Evolutionary conservation across 1,284 basidiomycete genomes (phyloP), one percentile per base, ranked within the genome.

Genomic region (Ustilago esculenta): DNA sequence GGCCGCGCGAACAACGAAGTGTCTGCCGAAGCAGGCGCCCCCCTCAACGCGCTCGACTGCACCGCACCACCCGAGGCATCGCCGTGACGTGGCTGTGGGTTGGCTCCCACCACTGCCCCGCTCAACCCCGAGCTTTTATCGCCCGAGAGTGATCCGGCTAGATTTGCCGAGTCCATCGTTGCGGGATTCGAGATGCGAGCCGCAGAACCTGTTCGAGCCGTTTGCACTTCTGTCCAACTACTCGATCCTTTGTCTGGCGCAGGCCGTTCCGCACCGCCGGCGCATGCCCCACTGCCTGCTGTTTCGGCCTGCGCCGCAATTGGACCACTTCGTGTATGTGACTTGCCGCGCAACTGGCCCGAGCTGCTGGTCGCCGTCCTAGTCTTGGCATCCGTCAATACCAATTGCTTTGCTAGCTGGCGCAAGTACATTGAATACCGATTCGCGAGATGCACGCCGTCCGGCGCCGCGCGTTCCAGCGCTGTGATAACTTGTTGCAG

Each of bases 401-500:
- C 60, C 30, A 71, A 42, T n/a, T 71, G 68, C 44, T 71, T 71
- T 14, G 68, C 68, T 14, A 71, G 37, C 34, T 65, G 63, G 8
- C 68, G 63, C 42, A 71, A 36, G 20, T 71, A 71, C 54, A 63
- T 67, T 30, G 68, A 71, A 43, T 71, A 71, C 5, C 55, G 42
- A 7, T 66, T 71, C 7, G 63, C 68, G 8, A 71, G 48, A 54
- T 71, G 68, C 15, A 71, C 68, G 12, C 63, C 63, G 27, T 71
- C 68, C 11, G 68, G 68, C 12, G 68, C 68, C 1, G 68, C 61
- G 7, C 55, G 53, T 24, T 61, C 64, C 27, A 71, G 27, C 9
- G 68, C 61, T 5, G 63, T 67, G 36, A 71, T 71, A 6, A 71
- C 68, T 36, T 71, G 68, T 34, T 71, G 68, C 50, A 71, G 44